These are phyloP conservation scores for Podospora australis DNA, from an alignment of 495 filamentous ascomycete genomes.

Conservation along the genomic window DNA sequence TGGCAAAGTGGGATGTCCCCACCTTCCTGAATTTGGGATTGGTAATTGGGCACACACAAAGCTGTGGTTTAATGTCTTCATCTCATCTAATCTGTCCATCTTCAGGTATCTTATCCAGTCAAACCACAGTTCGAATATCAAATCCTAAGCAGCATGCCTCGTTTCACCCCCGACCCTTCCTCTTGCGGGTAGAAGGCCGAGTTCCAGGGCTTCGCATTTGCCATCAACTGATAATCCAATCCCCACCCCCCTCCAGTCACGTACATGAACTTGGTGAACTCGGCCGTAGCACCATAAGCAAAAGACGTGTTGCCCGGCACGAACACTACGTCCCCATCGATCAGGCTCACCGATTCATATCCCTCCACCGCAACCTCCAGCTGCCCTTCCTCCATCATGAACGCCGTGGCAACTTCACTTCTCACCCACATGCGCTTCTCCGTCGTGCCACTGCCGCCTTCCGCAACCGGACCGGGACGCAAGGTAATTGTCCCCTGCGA, in stretches of 20 bases:
- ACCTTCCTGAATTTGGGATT: too few species aligned
- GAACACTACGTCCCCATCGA: conserved; percentile 36
- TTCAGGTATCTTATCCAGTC: too few species aligned
- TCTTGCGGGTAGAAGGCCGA: background rate
- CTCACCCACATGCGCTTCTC: too few species aligned
- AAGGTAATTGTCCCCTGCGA: conserved; percentile 32
- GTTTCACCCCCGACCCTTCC: background rate
- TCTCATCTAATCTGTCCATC: too few species aligned
- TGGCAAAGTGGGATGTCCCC: too few species aligned
- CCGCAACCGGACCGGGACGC: conserved; percentile 13
- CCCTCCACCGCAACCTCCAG: conserved; percentile 29
- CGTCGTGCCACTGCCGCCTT: background rate
- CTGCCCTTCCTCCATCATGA: conserved; percentile 37
- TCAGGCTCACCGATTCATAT: conserved; percentile 20
- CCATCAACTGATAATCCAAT: conserved; percentile 21
- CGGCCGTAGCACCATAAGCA: conserved; percentile 27
- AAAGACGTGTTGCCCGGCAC: conserved; percentile 27
- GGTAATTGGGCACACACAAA: too few species aligned
- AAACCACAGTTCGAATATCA: too few species aligned
- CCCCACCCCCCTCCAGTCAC: conserved; percentile 29
- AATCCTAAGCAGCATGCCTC: background rate
- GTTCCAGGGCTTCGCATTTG: background rate
- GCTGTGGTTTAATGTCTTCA: too few species aligned
- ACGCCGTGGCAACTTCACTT: conserved; percentile 27
- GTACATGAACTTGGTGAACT: conserved; percentile 37